A percentile compares a stretch with the other conserved stretches of the same genome.
These are phyloP conservation scores for Fusarium newnesense DNA, from an alignment of 2,329 filamentous ascomycete genomes.

Conservation along the genomic window DNA sequence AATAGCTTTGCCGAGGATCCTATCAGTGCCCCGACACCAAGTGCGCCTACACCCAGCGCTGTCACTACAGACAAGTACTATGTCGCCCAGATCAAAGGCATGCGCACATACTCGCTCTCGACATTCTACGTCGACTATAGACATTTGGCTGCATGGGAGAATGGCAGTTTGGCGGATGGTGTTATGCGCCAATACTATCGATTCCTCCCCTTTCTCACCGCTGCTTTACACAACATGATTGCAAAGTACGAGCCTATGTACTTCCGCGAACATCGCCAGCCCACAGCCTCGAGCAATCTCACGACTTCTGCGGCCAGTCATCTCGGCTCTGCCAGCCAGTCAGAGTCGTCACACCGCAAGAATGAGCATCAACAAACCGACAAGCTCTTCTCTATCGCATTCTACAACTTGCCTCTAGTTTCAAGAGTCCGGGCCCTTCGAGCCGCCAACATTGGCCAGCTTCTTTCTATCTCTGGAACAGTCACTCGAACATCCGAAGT, in stretches of 20 bases:
- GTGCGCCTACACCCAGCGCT: slow-evolving; percentile 73
- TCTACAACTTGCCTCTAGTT: slow-evolving; percentile 91
- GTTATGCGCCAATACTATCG: slow-evolving; percentile 94
- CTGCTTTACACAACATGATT: slow-evolving; percentile 90
- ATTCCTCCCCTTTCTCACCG: slow-evolving; percentile 90
- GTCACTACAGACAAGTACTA: slow-evolving; percentile 85
- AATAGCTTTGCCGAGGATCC: slow-evolving; percentile 75
- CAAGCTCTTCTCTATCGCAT: slow-evolving; percentile 91
- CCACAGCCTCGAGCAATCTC: slow-evolving; percentile 77
- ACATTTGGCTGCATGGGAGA: slow-evolving; percentile 81
- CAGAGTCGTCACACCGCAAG: slow-evolving; percentile 78
- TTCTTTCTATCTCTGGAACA: slow-evolving; percentile 95
- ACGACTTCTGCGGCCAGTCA: slow-evolving; percentile 75
- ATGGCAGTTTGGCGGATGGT: slow-evolving; percentile 84
- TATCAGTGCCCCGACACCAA: slow-evolving; percentile 59
- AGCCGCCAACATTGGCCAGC: slow-evolving; percentile 88
- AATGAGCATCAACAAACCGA: slow-evolving; percentile 96
- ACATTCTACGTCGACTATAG: slow-evolving; percentile 89
- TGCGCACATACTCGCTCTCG: slow-evolving; percentile 79
- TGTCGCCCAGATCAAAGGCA: slow-evolving; percentile 82
- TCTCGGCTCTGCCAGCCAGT: slow-evolving; percentile 69
- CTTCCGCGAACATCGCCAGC: slow-evolving; percentile 90
- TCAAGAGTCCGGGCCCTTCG: slow-evolving; percentile 87
- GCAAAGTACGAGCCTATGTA: slow-evolving; percentile 94
- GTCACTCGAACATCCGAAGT: slow-evolving; percentile 98